Evolutionary conservation across 1,284 basidiomycete species (phyloP).

Genomic region (Naganishia cerealis): DNA sequence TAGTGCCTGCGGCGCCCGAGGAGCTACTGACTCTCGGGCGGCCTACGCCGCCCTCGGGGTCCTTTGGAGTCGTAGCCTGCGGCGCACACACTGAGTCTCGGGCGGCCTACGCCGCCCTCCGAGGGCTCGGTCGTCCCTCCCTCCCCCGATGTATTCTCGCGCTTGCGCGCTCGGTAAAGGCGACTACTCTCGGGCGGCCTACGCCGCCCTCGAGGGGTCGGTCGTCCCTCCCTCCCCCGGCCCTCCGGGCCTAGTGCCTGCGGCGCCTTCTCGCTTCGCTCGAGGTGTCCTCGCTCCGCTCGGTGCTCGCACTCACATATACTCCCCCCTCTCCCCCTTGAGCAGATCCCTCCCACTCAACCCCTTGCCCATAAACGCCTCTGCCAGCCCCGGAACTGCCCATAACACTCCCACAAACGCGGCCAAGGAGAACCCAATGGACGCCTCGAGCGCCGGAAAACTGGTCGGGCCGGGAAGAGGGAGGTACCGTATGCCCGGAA

Average conservation of each 20-base stretch:
- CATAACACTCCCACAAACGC: constrained; percentile 72
- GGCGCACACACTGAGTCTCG: too few species aligned
- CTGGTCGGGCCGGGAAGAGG: constrained; percentile 36
- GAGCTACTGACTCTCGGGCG: too few species aligned
- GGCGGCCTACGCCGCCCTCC: too few species aligned
- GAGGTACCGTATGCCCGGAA: constrained; percentile 30
- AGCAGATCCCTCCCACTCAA: constrained; percentile 77
- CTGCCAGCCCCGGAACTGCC: constrained; percentile 71
- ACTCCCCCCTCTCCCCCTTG: constrained; percentile 66
- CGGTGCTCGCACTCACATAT: constrained; percentile 62
- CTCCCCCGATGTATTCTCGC: too few species aligned
- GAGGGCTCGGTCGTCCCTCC: too few species aligned
- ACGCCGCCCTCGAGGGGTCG: too few species aligned
- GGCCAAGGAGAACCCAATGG: constrained; percentile 74
- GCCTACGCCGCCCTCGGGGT: too few species aligned
- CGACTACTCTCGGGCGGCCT: too few species aligned
- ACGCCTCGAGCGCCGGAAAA: constrained; percentile 58
- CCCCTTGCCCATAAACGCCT: constrained; percentile 71
- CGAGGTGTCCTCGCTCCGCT: background rate
- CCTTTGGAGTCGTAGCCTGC: background rate
- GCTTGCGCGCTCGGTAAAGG: too few species aligned
- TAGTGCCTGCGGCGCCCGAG: too few species aligned
- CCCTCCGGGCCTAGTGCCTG: too few species aligned
- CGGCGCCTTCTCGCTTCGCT: background rate
- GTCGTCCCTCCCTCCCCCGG: too few species aligned